Conservation (phyloP, 2,329 filamentous ascomycete genomes). For the Hypoxylon sp. region DNA sequence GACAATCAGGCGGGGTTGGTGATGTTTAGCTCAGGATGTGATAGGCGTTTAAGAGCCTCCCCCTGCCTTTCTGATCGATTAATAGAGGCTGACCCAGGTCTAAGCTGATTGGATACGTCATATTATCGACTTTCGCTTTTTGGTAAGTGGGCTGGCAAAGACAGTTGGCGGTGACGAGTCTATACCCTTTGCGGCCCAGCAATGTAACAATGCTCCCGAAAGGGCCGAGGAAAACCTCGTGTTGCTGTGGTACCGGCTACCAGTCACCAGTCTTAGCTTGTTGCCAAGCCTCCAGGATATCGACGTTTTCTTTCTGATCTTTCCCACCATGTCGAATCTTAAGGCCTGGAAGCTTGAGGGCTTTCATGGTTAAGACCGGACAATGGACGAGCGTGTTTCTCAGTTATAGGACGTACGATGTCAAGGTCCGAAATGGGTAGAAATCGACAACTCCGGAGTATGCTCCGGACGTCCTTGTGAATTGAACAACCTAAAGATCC, state of each 20-base stretch:
- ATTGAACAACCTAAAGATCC: constrained; percentile 18
- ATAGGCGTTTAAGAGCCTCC: constrained; percentile 42
- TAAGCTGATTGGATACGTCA: constrained; percentile 47
- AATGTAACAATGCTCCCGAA: constrained; percentile 46
- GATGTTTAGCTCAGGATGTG: constrained; percentile 37
- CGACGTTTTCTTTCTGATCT: constrained; percentile 15
- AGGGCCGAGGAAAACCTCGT: constrained; percentile 50
- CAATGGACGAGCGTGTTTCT: constrained; percentile 13
- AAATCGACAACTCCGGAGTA: not conserved
- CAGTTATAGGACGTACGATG: constrained; percentile 14
- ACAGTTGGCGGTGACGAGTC: constrained; percentile 41
- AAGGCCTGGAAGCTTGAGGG: constrained; percentile 10
- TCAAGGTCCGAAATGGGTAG: not conserved
- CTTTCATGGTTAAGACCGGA: not conserved
- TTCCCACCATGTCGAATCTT: constrained; percentile 8
- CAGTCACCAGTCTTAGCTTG: constrained; percentile 60
- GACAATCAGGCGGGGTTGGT: constrained; percentile 42
- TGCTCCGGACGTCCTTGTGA: not conserved
- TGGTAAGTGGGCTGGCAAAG: constrained; percentile 42
- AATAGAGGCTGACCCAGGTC: constrained; percentile 39
- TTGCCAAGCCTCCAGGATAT: constrained; percentile 64
- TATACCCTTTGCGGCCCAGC: constrained; percentile 42
- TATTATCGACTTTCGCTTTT: constrained; percentile 44
- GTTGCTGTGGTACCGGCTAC: constrained; percentile 51
- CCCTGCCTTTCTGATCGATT: constrained; percentile 39